phyloP scores from a whole-genome alignment of 176 grass and related monocot genomes.

The Phoenix roebelenii region DNA sequence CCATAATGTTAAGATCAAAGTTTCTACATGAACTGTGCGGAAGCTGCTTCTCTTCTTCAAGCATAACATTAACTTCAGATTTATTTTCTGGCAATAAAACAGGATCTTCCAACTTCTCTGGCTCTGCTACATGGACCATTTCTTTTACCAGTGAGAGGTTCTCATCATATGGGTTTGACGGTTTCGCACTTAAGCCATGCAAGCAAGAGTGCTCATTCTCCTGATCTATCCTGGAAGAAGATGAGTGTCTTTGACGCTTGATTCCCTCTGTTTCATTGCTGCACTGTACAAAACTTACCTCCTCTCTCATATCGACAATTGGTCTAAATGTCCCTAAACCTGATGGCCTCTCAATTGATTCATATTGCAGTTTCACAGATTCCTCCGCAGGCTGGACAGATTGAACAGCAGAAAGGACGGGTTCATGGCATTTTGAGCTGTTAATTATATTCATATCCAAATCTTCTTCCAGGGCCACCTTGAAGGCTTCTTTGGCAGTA shows the following conservation, averaged over 20 bases:
- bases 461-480: background rate
- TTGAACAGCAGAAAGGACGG: conserved; percentile 22
- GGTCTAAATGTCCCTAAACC: conserved; percentile 4
- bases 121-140: background rate
- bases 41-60: conserved; percentile 30
- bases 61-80: conserved; percentile 13
- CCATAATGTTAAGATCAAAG: conserved; percentile 35
- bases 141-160: too few species aligned
- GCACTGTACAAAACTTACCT: conserved; percentile 4
- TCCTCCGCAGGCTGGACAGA: conserved; percentile 18
- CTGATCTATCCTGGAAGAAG: background rate
- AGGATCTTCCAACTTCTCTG: background rate
- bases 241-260: background rate
- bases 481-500: too few species aligned
- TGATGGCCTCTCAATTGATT: background rate
- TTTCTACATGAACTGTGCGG: conserved; percentile 28
- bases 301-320: background rate
- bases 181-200: background rate
- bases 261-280: conserved; percentile 5
- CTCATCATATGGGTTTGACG: background rate
- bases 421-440: conserved; percentile 1
- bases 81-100: conserved; percentile 7
- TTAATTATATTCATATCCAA: conserved; percentile 17
- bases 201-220: background rate
- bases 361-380: conserved; percentile 2